Evolutionary conservation across 345 rosid species (phyloP).

Genomic region (Trapa incisa): DNA sequence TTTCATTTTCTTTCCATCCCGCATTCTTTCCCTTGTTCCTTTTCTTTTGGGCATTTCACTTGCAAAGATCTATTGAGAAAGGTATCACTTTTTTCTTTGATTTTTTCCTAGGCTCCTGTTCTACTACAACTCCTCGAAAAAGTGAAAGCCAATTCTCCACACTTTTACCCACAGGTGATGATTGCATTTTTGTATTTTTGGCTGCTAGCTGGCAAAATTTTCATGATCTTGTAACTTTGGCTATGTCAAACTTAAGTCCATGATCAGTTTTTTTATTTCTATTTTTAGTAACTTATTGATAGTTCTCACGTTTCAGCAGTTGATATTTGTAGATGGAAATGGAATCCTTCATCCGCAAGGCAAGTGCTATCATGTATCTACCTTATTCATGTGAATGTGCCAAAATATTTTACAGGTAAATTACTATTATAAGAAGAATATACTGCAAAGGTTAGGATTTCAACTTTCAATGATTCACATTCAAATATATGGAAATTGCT

Average conservation of each 20-base stretch:
- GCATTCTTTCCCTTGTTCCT: no score
- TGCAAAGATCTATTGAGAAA: not conserved
- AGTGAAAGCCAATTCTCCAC: slow-evolving; percentile 34
- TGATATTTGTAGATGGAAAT: slow-evolving; percentile 83
- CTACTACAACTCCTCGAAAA: slow-evolving; percentile 50
- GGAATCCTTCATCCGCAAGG: slow-evolving; percentile 96
- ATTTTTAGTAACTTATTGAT: not conserved
- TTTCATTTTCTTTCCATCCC: no score
- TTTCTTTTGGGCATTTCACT: no score
- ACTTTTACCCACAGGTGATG: slow-evolving; percentile 66
- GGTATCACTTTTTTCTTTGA: not conserved
- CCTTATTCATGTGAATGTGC: slow-evolving; percentile 2
- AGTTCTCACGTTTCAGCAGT: slow-evolving; percentile 20
- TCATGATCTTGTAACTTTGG: not conserved
- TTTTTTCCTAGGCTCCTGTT: slow-evolving; percentile 49
- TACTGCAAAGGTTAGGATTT: not conserved
- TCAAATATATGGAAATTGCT: slow-evolving; percentile 1
- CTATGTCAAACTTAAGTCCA: not conserved
- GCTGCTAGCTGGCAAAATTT: not conserved
- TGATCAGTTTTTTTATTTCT: not conserved
- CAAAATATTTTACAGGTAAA: not conserved
- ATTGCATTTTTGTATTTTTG: not conserved
- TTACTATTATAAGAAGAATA: not conserved
- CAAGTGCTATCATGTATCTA: slow-evolving; percentile 13
- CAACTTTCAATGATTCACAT: not conserved